Evolutionary conservation across 2,329 filamentous ascomycete species (phyloP).

Genomic region (Lachnellula hyalina): DNA sequence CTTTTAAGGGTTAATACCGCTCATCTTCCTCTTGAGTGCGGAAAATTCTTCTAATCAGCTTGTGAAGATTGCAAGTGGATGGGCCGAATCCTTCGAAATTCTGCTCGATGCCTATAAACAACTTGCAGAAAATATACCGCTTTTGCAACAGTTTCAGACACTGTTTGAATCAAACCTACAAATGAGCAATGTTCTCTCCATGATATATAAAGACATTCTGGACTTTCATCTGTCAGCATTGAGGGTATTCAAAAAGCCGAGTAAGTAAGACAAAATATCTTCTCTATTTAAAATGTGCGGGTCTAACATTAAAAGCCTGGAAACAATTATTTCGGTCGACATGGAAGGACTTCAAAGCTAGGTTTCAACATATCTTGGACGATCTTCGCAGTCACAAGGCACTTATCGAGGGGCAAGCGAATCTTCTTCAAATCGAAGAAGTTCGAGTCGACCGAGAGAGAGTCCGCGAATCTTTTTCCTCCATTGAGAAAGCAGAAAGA

Average conservation of each 20-base stretch:
- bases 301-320: slow-evolving; percentile 24
- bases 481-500: slow-evolving; percentile 13
- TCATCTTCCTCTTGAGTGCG: not conserved
- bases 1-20: no score
- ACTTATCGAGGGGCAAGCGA: slow-evolving; percentile 31
- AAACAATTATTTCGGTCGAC: slow-evolving; percentile 30
- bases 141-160: slow-evolving; percentile 30
- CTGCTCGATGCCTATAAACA: slow-evolving; percentile 35
- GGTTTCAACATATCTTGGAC: slow-evolving; percentile 28
- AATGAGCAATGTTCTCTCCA: slow-evolving; percentile 29
- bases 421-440: slow-evolving; percentile 26
- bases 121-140: slow-evolving; percentile 35
- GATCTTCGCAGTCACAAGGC: slow-evolving; percentile 27
- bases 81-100: slow-evolving; percentile 32
- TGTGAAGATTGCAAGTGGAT: slow-evolving; percentile 29
- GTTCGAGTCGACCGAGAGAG: slow-evolving; percentile 18
- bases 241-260: slow-evolving; percentile 24
- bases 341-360: slow-evolving; percentile 31
- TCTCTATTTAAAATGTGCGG: not conserved
- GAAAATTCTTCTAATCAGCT: not conserved
- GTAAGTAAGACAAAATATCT: slow-evolving; percentile 10
- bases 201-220: slow-evolving; percentile 36
- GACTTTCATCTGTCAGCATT: slow-evolving; percentile 35
- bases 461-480: slow-evolving; percentile 16
- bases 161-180: slow-evolving; percentile 28